Conservation (phyloP, 345 rosid genomes). For the Populus alba region DNA sequence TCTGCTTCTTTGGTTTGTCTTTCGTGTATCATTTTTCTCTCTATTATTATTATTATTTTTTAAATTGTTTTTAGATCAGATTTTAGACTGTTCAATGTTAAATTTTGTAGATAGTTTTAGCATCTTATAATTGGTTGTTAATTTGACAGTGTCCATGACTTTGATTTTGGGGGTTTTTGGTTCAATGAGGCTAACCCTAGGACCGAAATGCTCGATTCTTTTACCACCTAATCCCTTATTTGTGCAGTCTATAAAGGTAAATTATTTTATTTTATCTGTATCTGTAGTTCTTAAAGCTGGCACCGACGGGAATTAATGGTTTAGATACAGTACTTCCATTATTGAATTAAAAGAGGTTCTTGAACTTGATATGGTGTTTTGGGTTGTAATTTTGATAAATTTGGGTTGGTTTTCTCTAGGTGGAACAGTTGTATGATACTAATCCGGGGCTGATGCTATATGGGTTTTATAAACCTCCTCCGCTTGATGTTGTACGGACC, state of each 20-base stretch:
- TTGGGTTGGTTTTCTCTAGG: slow-evolving; percentile 40
- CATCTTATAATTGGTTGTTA: background rate
- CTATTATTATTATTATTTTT: background rate
- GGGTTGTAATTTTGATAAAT: background rate
- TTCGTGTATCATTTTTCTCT: background rate
- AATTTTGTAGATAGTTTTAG: background rate
- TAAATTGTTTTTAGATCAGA: too few relatives aligned
- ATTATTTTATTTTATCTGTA: background rate
- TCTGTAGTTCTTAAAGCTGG: background rate
- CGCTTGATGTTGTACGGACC: slow-evolving; percentile 53
- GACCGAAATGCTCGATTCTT: slow-evolving; percentile 69
- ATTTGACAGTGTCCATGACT: slow-evolving; percentile 72
- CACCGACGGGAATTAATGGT: background rate
- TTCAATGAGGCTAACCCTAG: slow-evolving; percentile 52
- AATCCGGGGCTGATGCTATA: slow-evolving; percentile 51
- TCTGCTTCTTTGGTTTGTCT: slow-evolving; percentile 82
- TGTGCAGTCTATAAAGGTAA: slow-evolving; percentile 77
- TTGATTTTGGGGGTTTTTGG: slow-evolving; percentile 87
- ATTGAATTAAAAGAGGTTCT: background rate
- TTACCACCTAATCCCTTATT: slow-evolving; percentile 68
- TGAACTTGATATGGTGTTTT: background rate
- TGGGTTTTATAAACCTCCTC: slow-evolving; percentile 64
- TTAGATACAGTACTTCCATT: background rate
- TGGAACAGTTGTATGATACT: slow-evolving; percentile 53
- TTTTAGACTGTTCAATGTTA: background rate